Percentiles rank a stretch among this genome's conserved stretches.
Conservation (phyloP, 2,329 filamentous ascomycete genomes). For the Pseudogymnoascus sp. region DNA sequence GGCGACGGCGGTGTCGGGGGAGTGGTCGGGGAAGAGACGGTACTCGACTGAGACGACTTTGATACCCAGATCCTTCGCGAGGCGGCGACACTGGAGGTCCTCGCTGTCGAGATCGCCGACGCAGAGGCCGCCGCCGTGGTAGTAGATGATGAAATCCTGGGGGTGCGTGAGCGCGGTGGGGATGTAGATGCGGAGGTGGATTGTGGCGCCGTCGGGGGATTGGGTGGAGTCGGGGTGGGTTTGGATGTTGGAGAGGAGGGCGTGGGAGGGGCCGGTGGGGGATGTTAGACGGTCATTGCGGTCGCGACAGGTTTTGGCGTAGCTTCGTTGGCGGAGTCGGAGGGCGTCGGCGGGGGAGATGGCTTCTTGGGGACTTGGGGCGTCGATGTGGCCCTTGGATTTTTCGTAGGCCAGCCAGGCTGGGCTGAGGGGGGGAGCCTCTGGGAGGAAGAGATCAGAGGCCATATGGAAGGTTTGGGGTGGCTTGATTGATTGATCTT, state of each 20-base stretch:
- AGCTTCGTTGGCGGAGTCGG: slow-evolving; percentile 32
- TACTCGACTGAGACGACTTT: slow-evolving; percentile 40
- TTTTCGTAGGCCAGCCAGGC: slow-evolving; percentile 36
- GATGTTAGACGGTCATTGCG: slow-evolving; percentile 29
- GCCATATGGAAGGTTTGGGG: background rate
- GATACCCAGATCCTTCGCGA: slow-evolving; percentile 28
- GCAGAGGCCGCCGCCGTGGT: slow-evolving; percentile 40
- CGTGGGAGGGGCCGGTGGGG: slow-evolving; percentile 30
- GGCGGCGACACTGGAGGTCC: slow-evolving; percentile 39
- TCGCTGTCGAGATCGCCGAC: slow-evolving; percentile 44
- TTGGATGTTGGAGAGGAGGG: slow-evolving; percentile 31
- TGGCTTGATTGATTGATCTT: background rate
- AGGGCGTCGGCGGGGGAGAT: slow-evolving; percentile 14
- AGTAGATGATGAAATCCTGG: slow-evolving; percentile 35
- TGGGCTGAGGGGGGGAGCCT: slow-evolving; percentile 32
- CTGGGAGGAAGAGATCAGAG: slow-evolving; percentile 13
- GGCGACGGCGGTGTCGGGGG: slow-evolving; percentile 11
- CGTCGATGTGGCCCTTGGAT: slow-evolving; percentile 23
- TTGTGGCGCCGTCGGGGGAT: background rate
- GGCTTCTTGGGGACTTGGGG: slow-evolving; percentile 22
- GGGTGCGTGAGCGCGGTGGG: background rate
- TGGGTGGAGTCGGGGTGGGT: slow-evolving; percentile 16
- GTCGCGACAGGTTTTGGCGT: slow-evolving; percentile 35
- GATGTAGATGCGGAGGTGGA: slow-evolving; percentile 19
- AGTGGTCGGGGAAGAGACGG: slow-evolving; percentile 38